Evolutionary conservation across 495 filamentous ascomycete species (phyloP).

Genomic region (Talaromyces stipitatus): DNA sequence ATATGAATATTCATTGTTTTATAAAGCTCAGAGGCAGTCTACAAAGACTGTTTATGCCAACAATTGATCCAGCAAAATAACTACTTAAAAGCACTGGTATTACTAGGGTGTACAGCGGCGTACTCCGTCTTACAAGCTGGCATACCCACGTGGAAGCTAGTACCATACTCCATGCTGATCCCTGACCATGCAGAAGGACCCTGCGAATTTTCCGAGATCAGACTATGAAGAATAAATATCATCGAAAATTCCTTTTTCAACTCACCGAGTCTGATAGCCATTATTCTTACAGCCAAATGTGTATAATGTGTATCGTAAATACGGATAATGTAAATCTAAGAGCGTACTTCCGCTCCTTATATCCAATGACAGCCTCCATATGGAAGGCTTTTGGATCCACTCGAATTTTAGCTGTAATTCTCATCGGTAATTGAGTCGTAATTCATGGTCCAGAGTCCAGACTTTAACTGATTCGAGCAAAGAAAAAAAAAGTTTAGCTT

Average conservation of each 20-base stretch:
- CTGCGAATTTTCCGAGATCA: neutral
- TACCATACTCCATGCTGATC: neutral
- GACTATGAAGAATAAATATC: neutral
- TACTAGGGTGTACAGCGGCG: neutral
- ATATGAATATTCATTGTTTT: no score
- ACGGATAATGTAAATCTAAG: neutral
- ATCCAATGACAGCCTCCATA: neutral
- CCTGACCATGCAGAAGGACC: neutral
- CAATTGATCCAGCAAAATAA: neutral
- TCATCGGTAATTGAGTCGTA: neutral
- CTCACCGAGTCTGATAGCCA: neutral
- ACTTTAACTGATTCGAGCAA: neutral
- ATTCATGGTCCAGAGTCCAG: neutral
- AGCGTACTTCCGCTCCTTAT: neutral
- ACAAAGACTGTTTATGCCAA: no score
- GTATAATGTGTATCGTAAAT: neutral
- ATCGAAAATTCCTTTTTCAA: neutral
- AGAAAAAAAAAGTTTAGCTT: neutral
- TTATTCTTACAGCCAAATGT: neutral
- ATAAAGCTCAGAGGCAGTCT: no score
- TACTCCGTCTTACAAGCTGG: neutral
- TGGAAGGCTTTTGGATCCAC: neutral
- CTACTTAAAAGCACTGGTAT: neutral
- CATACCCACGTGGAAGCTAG: neutral
- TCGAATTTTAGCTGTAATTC: neutral